A percentile compares a stretch with the other conserved stretches of the same genome.
These are phyloP conservation scores for Withania somnifera DNA, from an alignment of 305 asterid genomes.

Conservation along the genomic window DNA sequence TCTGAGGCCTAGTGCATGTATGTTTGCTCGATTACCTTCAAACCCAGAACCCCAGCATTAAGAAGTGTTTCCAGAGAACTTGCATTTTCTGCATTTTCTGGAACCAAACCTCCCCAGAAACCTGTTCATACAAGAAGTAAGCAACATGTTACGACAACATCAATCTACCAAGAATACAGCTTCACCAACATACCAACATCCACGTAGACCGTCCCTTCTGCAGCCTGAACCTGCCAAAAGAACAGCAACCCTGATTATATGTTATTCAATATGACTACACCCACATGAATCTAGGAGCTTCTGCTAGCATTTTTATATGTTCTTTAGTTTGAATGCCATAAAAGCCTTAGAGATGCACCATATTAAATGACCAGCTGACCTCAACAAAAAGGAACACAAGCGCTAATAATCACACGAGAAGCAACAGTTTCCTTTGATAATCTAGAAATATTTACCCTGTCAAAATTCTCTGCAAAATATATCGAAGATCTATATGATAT, in stretches of 20 bases:
- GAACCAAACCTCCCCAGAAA: constrained; percentile 98
- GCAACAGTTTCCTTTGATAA: not conserved
- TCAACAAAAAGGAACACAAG: not conserved
- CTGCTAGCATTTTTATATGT: not conserved
- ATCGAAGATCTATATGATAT: not conserved
- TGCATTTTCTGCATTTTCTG: constrained; percentile 75
- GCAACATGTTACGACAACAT: not conserved
- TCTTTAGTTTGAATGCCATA: not conserved
- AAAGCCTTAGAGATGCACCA: not conserved
- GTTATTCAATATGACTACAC: not conserved
- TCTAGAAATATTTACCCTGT: not conserved
- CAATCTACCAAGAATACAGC: not conserved
- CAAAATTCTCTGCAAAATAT: not conserved
- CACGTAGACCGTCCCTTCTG: constrained; percentile 69
- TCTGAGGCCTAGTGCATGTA: not conserved
- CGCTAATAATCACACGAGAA: not conserved
- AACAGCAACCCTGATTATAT: not conserved
- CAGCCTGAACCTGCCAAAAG: constrained; percentile 52
- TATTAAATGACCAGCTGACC: not conserved
- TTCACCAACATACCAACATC: constrained; percentile 67
- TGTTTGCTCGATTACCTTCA: constrained; percentile 44
- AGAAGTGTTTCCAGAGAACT: constrained; percentile 71
- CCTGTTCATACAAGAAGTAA: constrained; percentile 35
- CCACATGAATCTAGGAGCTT: not conserved
- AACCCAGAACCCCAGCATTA: constrained; percentile 88